A percentile compares a stretch with the other conserved stretches of the same genome.
phyloP scores from a whole-genome alignment of 2,329 filamentous ascomycete genomes.

The Ceratocystis papillata region DNA sequence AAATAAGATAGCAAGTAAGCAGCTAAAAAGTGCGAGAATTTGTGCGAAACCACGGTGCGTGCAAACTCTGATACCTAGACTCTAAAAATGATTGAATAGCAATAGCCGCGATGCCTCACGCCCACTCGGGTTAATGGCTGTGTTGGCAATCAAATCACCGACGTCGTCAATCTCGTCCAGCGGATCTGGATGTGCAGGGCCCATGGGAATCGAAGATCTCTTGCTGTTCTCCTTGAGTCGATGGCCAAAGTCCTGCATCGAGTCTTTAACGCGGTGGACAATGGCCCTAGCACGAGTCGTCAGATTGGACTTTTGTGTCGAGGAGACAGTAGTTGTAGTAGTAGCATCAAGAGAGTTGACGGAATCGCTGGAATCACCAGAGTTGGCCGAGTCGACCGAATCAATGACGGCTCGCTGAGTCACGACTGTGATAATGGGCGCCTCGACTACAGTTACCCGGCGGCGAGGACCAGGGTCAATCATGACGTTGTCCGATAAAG shows the following conservation, averaged over 20 bases:
- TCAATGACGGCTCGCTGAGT: neutral
- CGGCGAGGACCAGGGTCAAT: neutral
- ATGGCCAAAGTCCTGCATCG: neutral
- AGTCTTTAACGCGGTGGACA: neutral
- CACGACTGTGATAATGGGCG: neutral
- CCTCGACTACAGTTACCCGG: neutral
- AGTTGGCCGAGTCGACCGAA: neutral
- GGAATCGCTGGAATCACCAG: neutral
- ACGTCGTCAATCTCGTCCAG: neutral
- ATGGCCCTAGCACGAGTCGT: neutral
- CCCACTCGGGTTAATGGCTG: neutral
- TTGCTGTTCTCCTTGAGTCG: slow-evolving; percentile 3
- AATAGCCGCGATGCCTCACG: neutral
- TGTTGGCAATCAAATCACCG: neutral
- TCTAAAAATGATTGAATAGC: neutral
- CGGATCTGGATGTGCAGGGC: neutral
- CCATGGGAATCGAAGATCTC: neutral
- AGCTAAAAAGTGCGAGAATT: neutral
- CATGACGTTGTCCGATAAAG: neutral
- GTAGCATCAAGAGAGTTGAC: neutral
- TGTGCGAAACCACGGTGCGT: neutral
- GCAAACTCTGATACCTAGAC: too few relatives aligned
- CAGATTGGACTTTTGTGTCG: neutral
- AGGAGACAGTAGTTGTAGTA: neutral
- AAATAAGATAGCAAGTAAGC: too few relatives aligned